phyloP scores from a whole-genome alignment of 1,284 basidiomycete species.

The Ceratobasidium sp. region DNA sequence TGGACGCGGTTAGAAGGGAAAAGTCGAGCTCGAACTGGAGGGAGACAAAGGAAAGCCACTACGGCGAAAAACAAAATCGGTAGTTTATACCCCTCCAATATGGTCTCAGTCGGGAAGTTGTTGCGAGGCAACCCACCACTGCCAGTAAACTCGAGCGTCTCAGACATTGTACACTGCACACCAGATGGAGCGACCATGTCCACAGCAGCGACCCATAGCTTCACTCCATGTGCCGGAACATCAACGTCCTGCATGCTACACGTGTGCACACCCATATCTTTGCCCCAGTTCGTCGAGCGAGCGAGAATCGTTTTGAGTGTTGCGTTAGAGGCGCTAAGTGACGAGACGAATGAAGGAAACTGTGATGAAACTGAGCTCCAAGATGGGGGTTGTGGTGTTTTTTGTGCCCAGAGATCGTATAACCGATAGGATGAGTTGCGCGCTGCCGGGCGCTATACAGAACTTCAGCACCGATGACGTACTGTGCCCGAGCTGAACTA shows the following conservation, averaged over 20 bases:
- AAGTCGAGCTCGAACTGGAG: conserved; percentile 1
- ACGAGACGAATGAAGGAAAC: conserved; percentile 24
- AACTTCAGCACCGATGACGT: too few relatives aligned
- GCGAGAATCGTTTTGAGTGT: conserved; percentile 28
- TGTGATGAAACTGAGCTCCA: conserved; percentile 28
- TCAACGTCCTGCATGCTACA: conserved; percentile 52
- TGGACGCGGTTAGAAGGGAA: background rate
- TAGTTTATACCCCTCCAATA: background rate
- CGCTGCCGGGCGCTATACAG: conserved; percentile 49
- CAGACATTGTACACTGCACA: background rate
- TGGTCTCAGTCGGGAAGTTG: background rate
- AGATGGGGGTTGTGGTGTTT: conserved; percentile 44
- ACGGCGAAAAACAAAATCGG: background rate
- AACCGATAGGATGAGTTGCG: conserved; percentile 55
- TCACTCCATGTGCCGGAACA: conserved; percentile 56
- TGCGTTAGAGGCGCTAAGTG: conserved; percentile 12
- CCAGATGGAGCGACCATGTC: background rate
- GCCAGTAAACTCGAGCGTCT: background rate
- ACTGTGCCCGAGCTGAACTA: background rate
- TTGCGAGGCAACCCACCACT: background rate
- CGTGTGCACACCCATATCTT: conserved; percentile 54
- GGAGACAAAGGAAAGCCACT: background rate
- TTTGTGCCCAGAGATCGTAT: conserved; percentile 60
- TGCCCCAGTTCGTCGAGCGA: conserved; percentile 56
- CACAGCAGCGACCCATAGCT: conserved; percentile 50